Base-by-base conservation (phyloP, 257 asterid genomes). In the Nicotiana sylvestris region DNA sequence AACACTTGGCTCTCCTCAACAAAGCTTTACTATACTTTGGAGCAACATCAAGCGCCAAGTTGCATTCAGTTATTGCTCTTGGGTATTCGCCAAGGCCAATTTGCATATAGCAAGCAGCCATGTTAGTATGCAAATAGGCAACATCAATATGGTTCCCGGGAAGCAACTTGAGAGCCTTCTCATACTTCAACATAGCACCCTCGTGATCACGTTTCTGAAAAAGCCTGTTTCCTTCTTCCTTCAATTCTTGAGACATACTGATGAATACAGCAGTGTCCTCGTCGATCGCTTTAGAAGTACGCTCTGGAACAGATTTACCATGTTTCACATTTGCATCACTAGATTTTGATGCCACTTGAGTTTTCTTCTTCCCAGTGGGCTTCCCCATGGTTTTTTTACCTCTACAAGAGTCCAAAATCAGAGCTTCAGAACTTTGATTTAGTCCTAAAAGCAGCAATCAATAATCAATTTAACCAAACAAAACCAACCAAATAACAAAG, bases 51-150 rank as follows among this genome's bases (percentile, higher is more conserved):
- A 95, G 97, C 17, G 99, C 98, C 88, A 95, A 89, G 88, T 93
- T 92, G 84, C 99, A 95, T 68, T 95, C 94, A 21, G 84, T 85
- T 10, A 93, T 92, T 0, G 99, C 99, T 87, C 99, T 89, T 1
- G 99, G 99, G 84, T 89, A 93, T 86, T 93, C 97, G 9, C 97
- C 99, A 80, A 93, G 85, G 53, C 99, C 99, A 93, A 93, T 86
- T 81, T 92, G 92, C 97, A 92, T 91, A 89, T 93, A 95, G 83
- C 99, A 95, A 84, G 93, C 89, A 21, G 98, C 99, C 99, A 95
- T 95, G 85, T 91, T 93, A 60, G 88, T 90, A 46, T 93, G 91
- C 89, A 95, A 85, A 70, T 91, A 90, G 1, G 98, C 98, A 81
- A 91, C 94, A 77, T 95, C 99, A 11, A 93, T 92, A 78, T 95